phyloP scores from a whole-genome alignment of 495 filamentous ascomycete genomes.

The Aspergillus leporis region DNA sequence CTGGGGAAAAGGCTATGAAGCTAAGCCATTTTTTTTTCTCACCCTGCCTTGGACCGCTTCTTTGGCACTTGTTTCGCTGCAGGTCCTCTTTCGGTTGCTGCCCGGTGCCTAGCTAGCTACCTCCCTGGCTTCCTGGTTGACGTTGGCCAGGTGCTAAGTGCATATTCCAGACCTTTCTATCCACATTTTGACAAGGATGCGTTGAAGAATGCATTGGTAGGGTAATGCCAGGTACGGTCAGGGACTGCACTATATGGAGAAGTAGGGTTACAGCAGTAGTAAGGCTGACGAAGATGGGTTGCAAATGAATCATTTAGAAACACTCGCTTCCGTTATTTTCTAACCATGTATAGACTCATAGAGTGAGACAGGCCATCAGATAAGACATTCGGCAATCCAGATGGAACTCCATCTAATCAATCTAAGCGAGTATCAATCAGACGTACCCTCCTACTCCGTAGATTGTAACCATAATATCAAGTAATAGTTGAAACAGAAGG shows the following conservation, averaged over 20 bases:
- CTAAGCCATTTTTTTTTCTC: neutral
- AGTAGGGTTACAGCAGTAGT: neutral
- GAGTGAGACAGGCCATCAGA: neutral
- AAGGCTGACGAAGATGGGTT: neutral
- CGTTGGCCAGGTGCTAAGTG: neutral
- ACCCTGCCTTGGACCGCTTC: neutral
- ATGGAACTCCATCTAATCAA: slow-evolving; percentile 1
- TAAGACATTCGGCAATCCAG: neutral
- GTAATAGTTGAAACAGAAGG: neutral
- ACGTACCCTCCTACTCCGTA: too few relatives aligned
- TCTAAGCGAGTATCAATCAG: neutral
- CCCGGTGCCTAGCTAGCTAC: neutral
- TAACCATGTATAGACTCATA: neutral
- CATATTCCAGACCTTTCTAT: neutral
- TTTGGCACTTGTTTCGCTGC: neutral
- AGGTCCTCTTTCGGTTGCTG: neutral
- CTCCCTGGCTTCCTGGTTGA: neutral
- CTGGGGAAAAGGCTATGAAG: neutral
- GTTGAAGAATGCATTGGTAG: neutral
- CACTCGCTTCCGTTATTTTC: neutral
- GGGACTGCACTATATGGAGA: neutral
- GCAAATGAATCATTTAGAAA: neutral
- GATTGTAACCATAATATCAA: neutral
- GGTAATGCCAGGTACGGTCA: neutral
- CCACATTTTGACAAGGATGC: neutral